A percentile compares a stretch with the other conserved stretches of the same genome.
Conservation (phyloP, 257 asterid species). For the Gentiana dahurica region DNA sequence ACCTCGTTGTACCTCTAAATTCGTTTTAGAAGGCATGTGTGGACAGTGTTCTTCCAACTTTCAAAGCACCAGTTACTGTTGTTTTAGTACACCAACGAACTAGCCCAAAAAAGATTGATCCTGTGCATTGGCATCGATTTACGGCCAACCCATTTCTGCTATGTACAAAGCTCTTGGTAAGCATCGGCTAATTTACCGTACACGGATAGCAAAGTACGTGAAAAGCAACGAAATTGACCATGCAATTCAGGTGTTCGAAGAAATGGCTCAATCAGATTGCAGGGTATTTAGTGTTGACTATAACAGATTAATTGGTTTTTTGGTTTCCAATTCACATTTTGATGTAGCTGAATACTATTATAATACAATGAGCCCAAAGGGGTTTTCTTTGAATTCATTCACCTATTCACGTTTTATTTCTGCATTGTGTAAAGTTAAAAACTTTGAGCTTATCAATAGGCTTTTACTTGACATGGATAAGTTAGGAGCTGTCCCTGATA, state of each 20-base stretch:
- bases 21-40: not conserved
- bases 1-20: not conserved
- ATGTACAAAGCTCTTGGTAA: conserved; percentile 76
- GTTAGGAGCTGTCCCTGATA: conserved; percentile 60
- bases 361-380: conserved; percentile 44
- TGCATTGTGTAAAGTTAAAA: conserved; percentile 67
- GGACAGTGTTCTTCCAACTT: not conserved
- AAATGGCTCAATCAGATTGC: conserved; percentile 76
- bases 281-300: conserved; percentile 76
- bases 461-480: conserved; percentile 77
- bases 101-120: conserved; percentile 9
- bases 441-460: conserved; percentile 58
- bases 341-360: conserved; percentile 65
- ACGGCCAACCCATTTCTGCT: conserved; percentile 29
- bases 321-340: conserved; percentile 49
- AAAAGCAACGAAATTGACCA: conserved; percentile 54
- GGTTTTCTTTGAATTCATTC: conserved; percentile 71
- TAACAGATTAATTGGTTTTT: conserved; percentile 80
- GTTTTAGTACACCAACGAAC: not conserved
- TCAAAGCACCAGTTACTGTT: not conserved
- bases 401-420: conserved; percentile 86
- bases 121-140: conserved; percentile 38
- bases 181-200: conserved; percentile 72
- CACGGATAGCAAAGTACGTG: conserved; percentile 52
- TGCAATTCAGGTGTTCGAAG: conserved; percentile 84